Evolutionary conservation across 192 early-diverging fungal genomes (phyloP).

Genomic region (Dissophora ornata): DNA sequence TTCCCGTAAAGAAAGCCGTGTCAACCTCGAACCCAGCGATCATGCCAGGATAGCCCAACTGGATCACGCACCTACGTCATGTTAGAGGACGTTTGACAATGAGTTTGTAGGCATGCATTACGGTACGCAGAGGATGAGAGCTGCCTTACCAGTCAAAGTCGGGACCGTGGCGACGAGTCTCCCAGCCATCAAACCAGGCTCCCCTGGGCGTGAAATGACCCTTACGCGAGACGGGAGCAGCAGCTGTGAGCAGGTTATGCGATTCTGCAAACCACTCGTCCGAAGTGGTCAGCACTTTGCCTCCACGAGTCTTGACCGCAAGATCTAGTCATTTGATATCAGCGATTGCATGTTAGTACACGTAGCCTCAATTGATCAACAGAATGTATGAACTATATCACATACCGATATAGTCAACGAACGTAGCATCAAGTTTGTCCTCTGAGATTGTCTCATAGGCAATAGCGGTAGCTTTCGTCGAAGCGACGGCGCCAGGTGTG

Average conservation of each 20-base stretch:
- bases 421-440: conserved; percentile 9
- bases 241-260: conserved; percentile 78
- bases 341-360: no score
- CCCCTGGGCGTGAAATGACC: conserved; percentile 70
- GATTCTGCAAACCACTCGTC: conserved; percentile 96
- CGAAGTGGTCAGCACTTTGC: conserved; percentile 78
- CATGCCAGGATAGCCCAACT: conserved; percentile 86
- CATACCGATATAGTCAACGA: conserved; percentile 36
- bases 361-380: no score
- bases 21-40: conserved; percentile 91
- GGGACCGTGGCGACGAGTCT: conserved; percentile 90
- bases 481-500: no score
- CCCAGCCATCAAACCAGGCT: conserved; percentile 92
- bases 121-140: background rate
- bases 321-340: no score
- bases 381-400: no score
- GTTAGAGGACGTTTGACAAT: no score
- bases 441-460: conserved; percentile 16
- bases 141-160: conserved; percentile 79
- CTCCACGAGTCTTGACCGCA: conserved; percentile 74
- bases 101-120: no score
- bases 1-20: conserved; percentile 92
- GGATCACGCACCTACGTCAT: conserved; percentile 68
- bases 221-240: conserved; percentile 72
- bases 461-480: conserved; percentile 10